Evolutionary conservation across 306 rosid genomes (phyloP), one percentile per base, ranked within the genome.

Genomic region (Vigna angularis): DNA sequence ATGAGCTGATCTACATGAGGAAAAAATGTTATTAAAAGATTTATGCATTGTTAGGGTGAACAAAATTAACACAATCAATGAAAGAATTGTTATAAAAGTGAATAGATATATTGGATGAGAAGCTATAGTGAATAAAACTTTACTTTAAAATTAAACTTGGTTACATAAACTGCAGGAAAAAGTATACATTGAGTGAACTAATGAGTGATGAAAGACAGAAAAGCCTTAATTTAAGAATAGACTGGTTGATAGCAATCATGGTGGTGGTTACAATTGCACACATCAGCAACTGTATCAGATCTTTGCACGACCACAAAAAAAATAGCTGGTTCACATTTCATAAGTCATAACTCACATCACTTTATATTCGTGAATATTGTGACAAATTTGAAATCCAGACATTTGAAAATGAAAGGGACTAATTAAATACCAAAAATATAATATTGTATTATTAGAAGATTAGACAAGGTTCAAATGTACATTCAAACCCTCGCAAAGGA

Each of bases 241-340:
- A 16, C 45, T 15, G 24, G 47, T 4, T 32, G 7, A 63, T 63
- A 34, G 7, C 24, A 63, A 63, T 63, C 26, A 63, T 63, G 47
- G 68, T 5, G 68, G 68, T 63, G 68, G 26, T 63, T 63, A 7
- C 68, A 63, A 62, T 63, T 34, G 16, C 68, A 34, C 47, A 7
- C 22, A 62, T 34, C 68, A 62, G 24, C 24, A 14, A 32, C 47
- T 34, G 47, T 63, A 34, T 30, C 67, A 62, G 67, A 15, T 32
- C 13, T 62, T 30, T 30, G 22, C 45, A 15, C 45, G 1, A 5
- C 22, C 11, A 15, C 17, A 28, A 61, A 61, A 15, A 15, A 26
- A 6, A 30, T 15, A 10, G 12, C 20, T 59, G 9, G 28, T 59
- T 40, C 40, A 14, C 65, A 58, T 58, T 0, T 28, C 10, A 6